Evolutionary conservation across 2,329 filamentous ascomycete genomes (phyloP).

Genomic region (Thielaviopsis cerberus): DNA sequence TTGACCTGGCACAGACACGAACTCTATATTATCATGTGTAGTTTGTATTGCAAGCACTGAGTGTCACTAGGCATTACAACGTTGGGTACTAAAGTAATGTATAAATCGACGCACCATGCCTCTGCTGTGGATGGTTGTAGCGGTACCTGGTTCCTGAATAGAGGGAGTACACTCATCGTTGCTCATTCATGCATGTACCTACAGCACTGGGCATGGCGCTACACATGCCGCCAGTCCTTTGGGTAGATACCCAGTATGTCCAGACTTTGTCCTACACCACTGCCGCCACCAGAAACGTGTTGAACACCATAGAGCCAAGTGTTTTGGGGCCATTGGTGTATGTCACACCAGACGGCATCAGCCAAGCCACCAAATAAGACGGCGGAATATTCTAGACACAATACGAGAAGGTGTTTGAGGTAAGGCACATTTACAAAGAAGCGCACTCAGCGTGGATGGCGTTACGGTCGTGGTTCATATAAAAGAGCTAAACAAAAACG

Average conservation of each 20-base stretch:
- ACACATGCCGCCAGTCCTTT: neutral
- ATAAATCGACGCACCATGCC: neutral
- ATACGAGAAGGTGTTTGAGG: neutral
- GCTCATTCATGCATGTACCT: neutral
- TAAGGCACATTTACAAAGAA: neutral
- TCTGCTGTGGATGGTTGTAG: neutral
- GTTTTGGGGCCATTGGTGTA: neutral
- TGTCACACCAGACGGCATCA: neutral
- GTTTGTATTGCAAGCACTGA: too few species aligned
- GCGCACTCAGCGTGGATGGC: neutral
- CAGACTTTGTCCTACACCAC: neutral
- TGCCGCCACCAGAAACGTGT: neutral
- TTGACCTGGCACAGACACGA: too few species aligned
- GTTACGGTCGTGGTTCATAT: too few species aligned
- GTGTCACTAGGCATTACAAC: neutral
- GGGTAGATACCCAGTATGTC: neutral
- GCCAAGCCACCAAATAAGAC: neutral
- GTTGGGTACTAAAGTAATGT: neutral
- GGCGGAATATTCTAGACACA: neutral
- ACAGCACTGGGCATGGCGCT: neutral
- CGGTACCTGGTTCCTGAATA: neutral
- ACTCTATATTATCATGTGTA: too few species aligned
- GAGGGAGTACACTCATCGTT: neutral
- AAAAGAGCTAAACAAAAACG: neutral
- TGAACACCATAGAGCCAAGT: neutral